Percentiles rank a stretch among this genome's conserved stretches.
Conservation (phyloP, 2,329 filamentous ascomycete species). For the Fusarium floridanum region DNA sequence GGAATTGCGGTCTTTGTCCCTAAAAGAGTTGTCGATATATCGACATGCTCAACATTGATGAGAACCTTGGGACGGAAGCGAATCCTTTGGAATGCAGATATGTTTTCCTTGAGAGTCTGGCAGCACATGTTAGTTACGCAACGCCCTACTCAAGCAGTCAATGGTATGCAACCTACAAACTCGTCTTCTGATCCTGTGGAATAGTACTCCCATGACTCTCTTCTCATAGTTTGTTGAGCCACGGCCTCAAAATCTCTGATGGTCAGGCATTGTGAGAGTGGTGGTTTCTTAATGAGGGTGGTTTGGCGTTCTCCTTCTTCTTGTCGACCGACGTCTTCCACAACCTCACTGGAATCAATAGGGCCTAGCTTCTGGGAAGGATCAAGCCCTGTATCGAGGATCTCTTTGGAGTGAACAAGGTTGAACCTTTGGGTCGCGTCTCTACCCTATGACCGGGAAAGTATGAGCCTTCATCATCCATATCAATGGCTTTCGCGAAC, state of each 20-base stretch:
- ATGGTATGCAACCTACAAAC: constrained; percentile 8
- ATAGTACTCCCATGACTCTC: constrained; percentile 28
- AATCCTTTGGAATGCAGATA: constrained; percentile 2
- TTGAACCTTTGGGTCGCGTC: constrained; percentile 25
- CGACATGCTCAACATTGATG: constrained; percentile 23
- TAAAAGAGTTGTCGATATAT: constrained; percentile 18
- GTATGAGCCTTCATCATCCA: accelerated
- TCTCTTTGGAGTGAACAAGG: constrained; percentile 22
- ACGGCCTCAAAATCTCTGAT: constrained; percentile 22
- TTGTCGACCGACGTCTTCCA: background rate
- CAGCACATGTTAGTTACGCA: accelerated
- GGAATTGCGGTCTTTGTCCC: constrained; percentile 5
- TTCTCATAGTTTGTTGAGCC: constrained; percentile 8
- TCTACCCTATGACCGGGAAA: constrained; percentile 3
- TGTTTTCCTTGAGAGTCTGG: constrained; percentile 25
- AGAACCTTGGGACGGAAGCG: constrained; percentile 22
- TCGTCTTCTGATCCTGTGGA: constrained; percentile 32
- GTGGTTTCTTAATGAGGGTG: background rate
- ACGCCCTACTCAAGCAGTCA: too few species aligned
- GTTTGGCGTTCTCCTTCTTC: background rate
- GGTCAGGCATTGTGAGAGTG: constrained; percentile 11
- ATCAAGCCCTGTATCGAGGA: constrained; percentile 26
- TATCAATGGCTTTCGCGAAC: accelerated
- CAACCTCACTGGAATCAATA: constrained; percentile 3
- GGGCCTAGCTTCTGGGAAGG: constrained; percentile 15